These are phyloP conservation scores for Lactarius akahatsu DNA, from an alignment of 768 basidiomycete species.

Conservation along the genomic window DNA sequence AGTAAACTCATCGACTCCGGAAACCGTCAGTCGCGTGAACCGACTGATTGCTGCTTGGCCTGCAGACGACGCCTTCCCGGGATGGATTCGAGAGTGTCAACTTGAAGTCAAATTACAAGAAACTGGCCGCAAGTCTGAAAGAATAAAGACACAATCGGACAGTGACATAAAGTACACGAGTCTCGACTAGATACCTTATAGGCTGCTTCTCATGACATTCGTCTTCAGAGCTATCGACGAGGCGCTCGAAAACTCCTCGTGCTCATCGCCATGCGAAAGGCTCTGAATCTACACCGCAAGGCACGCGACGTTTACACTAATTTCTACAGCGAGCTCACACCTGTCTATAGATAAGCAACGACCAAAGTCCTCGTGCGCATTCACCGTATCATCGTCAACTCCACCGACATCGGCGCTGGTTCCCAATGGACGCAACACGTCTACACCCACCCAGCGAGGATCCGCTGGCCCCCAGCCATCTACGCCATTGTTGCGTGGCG, in stretches of 20 bases:
- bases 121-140: constrained; percentile 57
- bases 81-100: constrained; percentile 66
- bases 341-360: constrained; percentile 46
- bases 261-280: constrained; percentile 70
- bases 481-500: constrained; percentile 58
- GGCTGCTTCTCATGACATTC: constrained; percentile 9
- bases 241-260: constrained; percentile 66
- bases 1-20: constrained; percentile 47
- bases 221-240: constrained; percentile 62
- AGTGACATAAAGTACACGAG: constrained; percentile 57
- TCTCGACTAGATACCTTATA: constrained; percentile 15
- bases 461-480: constrained; percentile 57
- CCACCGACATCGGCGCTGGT: constrained; percentile 33
- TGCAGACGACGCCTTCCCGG: constrained; percentile 62
- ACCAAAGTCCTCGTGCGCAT: constrained; percentile 66
- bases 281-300: constrained; percentile 59
- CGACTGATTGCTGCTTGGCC: constrained; percentile 71
- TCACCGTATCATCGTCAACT: constrained; percentile 60
- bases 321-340: not conserved
- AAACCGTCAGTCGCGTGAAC: constrained; percentile 72
- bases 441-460: constrained; percentile 54
- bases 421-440: constrained; percentile 46
- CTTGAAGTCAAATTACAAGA: constrained; percentile 52
- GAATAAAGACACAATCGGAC: constrained; percentile 61
- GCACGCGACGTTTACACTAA: constrained; percentile 14